Conservation (phyloP, 176 grass and related monocot species). For the Lolium multiflorum region DNA sequence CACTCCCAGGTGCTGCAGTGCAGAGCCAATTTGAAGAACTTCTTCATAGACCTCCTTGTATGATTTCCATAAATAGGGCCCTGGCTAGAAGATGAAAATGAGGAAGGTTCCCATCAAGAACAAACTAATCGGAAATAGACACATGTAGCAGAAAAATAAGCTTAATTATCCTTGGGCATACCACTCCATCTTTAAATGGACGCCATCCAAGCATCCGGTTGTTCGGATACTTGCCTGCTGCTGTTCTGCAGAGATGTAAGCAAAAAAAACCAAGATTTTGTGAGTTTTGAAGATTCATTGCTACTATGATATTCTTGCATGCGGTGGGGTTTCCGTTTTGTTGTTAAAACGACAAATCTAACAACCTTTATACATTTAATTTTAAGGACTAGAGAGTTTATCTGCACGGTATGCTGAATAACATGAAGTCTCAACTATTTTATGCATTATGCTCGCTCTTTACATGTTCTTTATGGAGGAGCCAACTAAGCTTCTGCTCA, state of each 20-base stretch:
- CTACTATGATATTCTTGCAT: not conserved
- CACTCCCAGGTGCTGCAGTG: constrained; percentile 62
- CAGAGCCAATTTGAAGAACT: constrained; percentile 77
- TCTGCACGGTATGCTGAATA: not conserved
- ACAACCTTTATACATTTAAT: not conserved
- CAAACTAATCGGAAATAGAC: constrained; percentile 2
- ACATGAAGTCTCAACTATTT: not conserved
- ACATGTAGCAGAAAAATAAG: not conserved
- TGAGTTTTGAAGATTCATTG: constrained; percentile 7
- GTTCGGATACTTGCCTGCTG: constrained; percentile 72
- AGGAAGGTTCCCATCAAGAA: constrained; percentile 19
- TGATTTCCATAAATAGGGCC: constrained; percentile 89
- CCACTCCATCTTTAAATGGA: constrained; percentile 70
- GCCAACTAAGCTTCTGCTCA: not conserved
- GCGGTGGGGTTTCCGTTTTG: not conserved
- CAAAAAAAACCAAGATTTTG: not conserved
- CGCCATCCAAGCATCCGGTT: constrained; percentile 96
- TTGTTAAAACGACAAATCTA: not conserved
- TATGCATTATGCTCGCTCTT: not conserved
- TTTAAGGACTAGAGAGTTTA: not conserved
- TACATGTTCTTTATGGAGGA: constrained; percentile 15
- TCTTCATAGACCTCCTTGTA: constrained; percentile 86
- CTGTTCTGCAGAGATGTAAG: constrained; percentile 53
- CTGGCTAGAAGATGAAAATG: constrained; percentile 57
- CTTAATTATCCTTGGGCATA: constrained; percentile 28